phyloP scores from a whole-genome alignment of 2,329 filamentous ascomycete species.

The Shiraia bambusicola region DNA sequence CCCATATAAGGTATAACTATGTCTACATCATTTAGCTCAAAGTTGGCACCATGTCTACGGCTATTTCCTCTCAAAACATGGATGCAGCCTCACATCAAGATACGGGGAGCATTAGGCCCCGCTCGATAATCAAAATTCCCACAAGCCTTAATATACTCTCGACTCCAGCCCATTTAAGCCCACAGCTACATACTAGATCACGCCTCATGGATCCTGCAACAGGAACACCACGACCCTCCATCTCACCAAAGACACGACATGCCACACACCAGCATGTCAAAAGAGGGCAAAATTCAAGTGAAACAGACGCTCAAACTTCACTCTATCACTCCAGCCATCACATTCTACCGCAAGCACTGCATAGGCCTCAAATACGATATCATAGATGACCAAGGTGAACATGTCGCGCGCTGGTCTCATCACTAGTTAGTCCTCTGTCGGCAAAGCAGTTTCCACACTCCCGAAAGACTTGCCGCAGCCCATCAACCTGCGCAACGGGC shows the following conservation, averaged over 20 bases:
- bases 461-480: slow-evolving; percentile 15
- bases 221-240: slow-evolving; percentile 22
- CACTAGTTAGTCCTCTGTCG: slow-evolving; percentile 18
- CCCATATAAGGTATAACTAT: too few relatives aligned
- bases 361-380: slow-evolving; percentile 20
- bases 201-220: slow-evolving; percentile 21
- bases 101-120: slow-evolving; percentile 11
- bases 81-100: slow-evolving; percentile 1
- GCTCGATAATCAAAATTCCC: slow-evolving; percentile 7
- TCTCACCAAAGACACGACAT: slow-evolving; percentile 17
- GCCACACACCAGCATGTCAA: slow-evolving; percentile 20
- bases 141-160: slow-evolving; percentile 7
- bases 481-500: slow-evolving; percentile 16
- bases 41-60: slow-evolving; percentile 19
- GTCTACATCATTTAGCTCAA: neutral
- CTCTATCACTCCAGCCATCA: slow-evolving; percentile 17
- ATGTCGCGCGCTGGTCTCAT: slow-evolving; percentile 24
- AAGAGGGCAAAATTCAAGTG: slow-evolving; percentile 19
- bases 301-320: slow-evolving; percentile 22
- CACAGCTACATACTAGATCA: slow-evolving; percentile 23
- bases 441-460: slow-evolving; percentile 22
- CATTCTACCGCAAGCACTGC: slow-evolving; percentile 12
- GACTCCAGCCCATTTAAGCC: slow-evolving; percentile 18
- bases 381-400: slow-evolving; percentile 9
- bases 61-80: slow-evolving; percentile 22